Evolutionary conservation across 495 filamentous ascomycete species (phyloP), one percentile per base, ranked within the genome.

Genomic region (Hypoxylon subgilvum): DNA sequence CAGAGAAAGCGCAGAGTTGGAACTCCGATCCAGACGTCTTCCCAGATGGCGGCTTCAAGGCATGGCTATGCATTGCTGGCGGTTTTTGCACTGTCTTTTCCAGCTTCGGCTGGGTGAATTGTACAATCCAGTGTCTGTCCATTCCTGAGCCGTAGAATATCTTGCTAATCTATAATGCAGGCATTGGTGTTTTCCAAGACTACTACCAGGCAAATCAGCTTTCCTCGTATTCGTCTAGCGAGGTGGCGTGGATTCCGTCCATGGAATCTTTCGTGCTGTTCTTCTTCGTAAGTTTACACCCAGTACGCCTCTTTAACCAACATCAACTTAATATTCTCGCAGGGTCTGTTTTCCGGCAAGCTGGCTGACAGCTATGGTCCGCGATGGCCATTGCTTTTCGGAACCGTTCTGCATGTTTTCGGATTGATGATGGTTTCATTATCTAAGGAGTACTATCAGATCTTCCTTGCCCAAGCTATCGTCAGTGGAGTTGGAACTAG

Each of bases 371-470:
- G 76, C 47, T 84, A 84, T 41, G 87, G 86, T 3, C 86, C 86
- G 2, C 72, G 77, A 36, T 83, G 72, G 48, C 73, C 87, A 5
- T 68, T 91, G 2, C 40, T 84, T 1, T 66, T 69, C 16, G 86
- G 86, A 8, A 76, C 81, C 0, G 67, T 88, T 38, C 55, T 88
- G 39, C 83, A 88, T 53, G 81, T 88, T 52, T 87, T 89, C 48
- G 86, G 85, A 14, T 69, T 90, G n/a, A 88, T 88, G 85, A 90
- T 91, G 88, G 76, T 86, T 6, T 81, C 76, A 17, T 63, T 87
- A 6, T 77, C 79, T 1, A 76, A 64, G 3, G 56, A 83, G 65
- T 88, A 86, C 68, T 88, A 80, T 42, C 85, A 87, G 50, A 76
- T 86, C 66, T 51, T 86, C 10, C 67, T 87, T 8, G 63, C 75